phyloP scores from a whole-genome alignment of 169 alveolate species.

The Cryptosporidium canis region DNA sequence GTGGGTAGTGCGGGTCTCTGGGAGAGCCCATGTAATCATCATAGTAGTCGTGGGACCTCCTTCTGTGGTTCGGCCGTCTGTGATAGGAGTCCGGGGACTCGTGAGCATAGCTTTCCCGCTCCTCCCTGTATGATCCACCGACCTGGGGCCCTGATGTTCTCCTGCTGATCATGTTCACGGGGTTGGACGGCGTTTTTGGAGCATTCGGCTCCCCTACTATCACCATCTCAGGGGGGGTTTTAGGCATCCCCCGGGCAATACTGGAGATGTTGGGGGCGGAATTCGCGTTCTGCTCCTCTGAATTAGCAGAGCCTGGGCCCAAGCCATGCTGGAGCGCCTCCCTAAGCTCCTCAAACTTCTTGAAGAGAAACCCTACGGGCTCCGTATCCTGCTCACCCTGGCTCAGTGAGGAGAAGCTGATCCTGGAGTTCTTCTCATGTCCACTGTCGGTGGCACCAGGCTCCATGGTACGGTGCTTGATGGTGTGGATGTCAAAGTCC shows the following conservation, averaged over 20 bases:
- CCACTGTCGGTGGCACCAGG: background rate
- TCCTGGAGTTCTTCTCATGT: background rate
- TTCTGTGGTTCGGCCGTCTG: background rate
- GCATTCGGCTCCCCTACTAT: background rate
- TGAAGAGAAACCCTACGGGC: conserved; percentile 64
- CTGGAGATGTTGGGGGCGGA: background rate
- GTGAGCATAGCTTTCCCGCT: background rate
- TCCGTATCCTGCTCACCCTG: conserved; percentile 29
- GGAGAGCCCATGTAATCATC: background rate
- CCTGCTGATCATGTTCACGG: background rate
- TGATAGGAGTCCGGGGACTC: conserved; percentile 2
- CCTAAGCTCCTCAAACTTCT: conserved; percentile 63
- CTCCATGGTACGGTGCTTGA: conserved; percentile 19
- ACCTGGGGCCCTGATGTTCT: background rate
- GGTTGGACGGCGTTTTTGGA: background rate
- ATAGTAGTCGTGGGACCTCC: background rate
- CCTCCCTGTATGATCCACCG: background rate
- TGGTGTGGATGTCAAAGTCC: background rate
- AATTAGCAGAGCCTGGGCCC: background rate
- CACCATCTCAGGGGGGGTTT: background rate
- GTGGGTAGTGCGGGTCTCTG: background rate
- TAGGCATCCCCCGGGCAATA: background rate
- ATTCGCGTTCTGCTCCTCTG: background rate
- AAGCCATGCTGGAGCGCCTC: conserved; percentile 69
- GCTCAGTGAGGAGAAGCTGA: background rate